Base-by-base conservation (phyloP, 345 rosid genomes). In the Capsella bursapastoris region DNA sequence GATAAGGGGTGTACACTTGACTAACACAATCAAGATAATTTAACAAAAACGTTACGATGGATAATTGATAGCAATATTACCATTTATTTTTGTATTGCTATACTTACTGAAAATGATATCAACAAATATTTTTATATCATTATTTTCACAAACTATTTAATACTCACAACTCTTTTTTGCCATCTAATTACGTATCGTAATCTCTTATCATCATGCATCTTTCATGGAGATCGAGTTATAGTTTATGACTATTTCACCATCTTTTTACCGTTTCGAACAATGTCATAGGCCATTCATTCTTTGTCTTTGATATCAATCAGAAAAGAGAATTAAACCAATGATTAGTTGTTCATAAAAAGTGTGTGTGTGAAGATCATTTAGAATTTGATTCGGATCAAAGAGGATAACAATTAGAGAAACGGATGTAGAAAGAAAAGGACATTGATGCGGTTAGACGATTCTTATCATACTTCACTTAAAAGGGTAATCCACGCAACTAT, bases 401-500 rank as follows among this genome's bases (percentile, higher is more conserved):
- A 47, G 57, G 72, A 74, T 57, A 50, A 38, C 16, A 74, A 74
- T 14, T 9, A 53, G 29, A 32, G 56, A 63, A 15, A 68, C 2
- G 8, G 51, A 68, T 76, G 44, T 69, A 34, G 41, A 76, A 75
- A 62, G 70, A 61, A 68, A 68, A 75, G 38, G 68, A 69, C 74
- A 75, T 2, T 52, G 49, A 40, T 53, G 70, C 63, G 57, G 59
- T 76, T 62, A 69, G 57, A 69, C 70, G 70, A 69, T 76, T 76
- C 79, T 76, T 45, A 69, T 76, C 79, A 76, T 44, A 63, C 75
- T 76, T 76, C 70, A 55, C 79, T 76, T 76, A 35, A 76, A 69
- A 62, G 75, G 45, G 59, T 62, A 69, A 76, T 55, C 43, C 12
- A 69, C 74, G 70, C 79, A 62, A 67, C 56, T 7, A 9, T 43